A percentile compares a stretch with the other conserved stretches of the same genome.
Evolutionary conservation across 345 rosid species (phyloP).

Genomic region (Angophora floribunda): DNA sequence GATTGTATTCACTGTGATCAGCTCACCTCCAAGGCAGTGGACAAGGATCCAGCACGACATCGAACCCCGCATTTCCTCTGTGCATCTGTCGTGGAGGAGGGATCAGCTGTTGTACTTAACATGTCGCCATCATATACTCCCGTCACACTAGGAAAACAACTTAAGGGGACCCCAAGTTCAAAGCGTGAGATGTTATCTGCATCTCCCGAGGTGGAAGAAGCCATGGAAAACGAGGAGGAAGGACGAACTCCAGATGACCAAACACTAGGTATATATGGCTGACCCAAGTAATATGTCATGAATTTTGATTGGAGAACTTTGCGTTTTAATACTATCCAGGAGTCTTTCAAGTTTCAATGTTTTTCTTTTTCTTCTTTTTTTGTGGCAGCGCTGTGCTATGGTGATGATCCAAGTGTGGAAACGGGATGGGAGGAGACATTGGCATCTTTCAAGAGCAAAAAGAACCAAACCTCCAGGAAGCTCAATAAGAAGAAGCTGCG

Average conservation of each 20-base stretch:
- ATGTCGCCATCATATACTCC: constrained; percentile 36
- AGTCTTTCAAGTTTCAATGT: not conserved
- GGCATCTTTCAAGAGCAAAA: constrained; percentile 9
- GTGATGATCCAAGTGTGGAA: constrained; percentile 27
- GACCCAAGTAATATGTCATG: not conserved
- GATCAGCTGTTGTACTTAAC: constrained; percentile 31
- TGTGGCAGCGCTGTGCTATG: constrained; percentile 37
- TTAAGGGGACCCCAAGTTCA: constrained; percentile 20
- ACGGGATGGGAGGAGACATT: constrained; percentile 26
- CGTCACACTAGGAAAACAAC: constrained; percentile 34
- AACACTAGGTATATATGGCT: constrained; percentile 19
- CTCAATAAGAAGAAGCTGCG: constrained; percentile 3
- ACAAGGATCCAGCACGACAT: constrained; percentile 55
- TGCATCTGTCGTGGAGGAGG: constrained; percentile 45
- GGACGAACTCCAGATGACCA: constrained; percentile 7
- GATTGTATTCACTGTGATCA: constrained; percentile 7
- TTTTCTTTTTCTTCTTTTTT: not conserved
- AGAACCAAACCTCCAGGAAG: constrained; percentile 13
- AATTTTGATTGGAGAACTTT: not conserved
- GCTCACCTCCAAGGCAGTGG: constrained; percentile 69
- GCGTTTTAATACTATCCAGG: not conserved
- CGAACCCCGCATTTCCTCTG: constrained; percentile 64
- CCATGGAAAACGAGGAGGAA: constrained; percentile 1
- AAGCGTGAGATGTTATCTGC: constrained; percentile 5
- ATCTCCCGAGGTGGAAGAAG: not conserved